Conservation (phyloP, 31 red algal genomes). For the Odonthalia washingtoniensis region DNA sequence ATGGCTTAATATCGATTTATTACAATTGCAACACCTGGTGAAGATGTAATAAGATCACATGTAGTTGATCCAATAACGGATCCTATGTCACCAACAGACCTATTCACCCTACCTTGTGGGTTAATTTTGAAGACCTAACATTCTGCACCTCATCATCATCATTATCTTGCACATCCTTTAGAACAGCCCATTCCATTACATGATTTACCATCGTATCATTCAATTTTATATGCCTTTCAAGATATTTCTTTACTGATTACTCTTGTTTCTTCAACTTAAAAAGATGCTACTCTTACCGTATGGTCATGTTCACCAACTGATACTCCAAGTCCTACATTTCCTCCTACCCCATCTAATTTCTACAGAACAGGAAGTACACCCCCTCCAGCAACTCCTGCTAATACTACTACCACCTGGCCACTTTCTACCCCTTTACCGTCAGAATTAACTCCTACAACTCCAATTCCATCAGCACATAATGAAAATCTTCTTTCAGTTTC, state of each 20-base stretch:
- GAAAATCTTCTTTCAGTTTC: constrained; percentile 14
- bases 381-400: constrained; percentile 8
- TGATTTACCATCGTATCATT: constrained; percentile 29
- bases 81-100: not conserved
- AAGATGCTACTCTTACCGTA: constrained; percentile 7
- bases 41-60: constrained; percentile 33
- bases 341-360: not conserved
- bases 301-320: constrained; percentile 39
- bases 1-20: constrained; percentile 31
- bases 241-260: constrained; percentile 56
- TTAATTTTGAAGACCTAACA: constrained; percentile 47
- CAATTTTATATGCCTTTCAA: constrained; percentile 36
- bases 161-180: constrained; percentile 49
- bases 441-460: too few relatives aligned
- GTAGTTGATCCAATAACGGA: constrained; percentile 27
- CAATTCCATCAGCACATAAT: too few relatives aligned
- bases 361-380: not conserved
- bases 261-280: not conserved
- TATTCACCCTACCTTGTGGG: constrained; percentile 43
- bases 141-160: constrained; percentile 10
- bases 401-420: constrained; percentile 29
- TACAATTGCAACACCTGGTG: constrained; percentile 51
- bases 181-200: constrained; percentile 16
- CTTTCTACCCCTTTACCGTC: constrained; percentile 11
- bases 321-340: not conserved